phyloP scores from a whole-genome alignment of 257 asterid genomes.

The Nicotiana paniculata region DNA sequence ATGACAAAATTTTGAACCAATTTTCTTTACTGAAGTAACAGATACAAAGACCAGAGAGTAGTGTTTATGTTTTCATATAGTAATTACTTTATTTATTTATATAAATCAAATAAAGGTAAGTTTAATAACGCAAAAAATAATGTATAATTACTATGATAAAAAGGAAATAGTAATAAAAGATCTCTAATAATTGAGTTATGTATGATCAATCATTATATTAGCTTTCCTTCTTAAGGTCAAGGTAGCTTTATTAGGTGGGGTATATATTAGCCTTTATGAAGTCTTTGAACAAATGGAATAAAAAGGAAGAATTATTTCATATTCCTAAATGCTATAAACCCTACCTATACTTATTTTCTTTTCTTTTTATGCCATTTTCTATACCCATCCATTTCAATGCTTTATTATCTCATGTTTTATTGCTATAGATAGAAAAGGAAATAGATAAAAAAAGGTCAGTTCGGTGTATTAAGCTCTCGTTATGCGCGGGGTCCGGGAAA shows the following conservation, averaged over 20 bases:
- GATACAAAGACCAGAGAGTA: too few species aligned
- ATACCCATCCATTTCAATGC: background rate
- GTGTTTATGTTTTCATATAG: too few species aligned
- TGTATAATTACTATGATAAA: background rate
- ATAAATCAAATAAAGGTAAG: too few species aligned
- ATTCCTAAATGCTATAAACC: background rate
- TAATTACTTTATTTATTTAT: too few species aligned
- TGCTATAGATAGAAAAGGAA: background rate
- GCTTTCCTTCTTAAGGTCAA: slow-evolving; percentile 3
- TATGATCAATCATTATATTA: background rate
- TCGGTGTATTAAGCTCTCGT: too few species aligned
- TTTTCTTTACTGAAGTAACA: too few species aligned
- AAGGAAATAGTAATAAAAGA: background rate
- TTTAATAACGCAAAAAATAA: too few species aligned
- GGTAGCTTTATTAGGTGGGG: slow-evolving; percentile 3
- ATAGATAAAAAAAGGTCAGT: too few species aligned
- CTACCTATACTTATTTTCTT: background rate
- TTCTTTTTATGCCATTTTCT: background rate
- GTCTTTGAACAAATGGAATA: background rate
- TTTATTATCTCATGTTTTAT: background rate
- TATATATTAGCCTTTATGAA: background rate
- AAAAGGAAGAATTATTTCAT: background rate
- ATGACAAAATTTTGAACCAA: too few species aligned
- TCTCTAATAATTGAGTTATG: background rate
- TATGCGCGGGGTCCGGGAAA: too few species aligned